These are phyloP conservation scores for Brasenia schreberi DNA, from an alignment of 164 flowering plant genomes.

Conservation along the genomic window DNA sequence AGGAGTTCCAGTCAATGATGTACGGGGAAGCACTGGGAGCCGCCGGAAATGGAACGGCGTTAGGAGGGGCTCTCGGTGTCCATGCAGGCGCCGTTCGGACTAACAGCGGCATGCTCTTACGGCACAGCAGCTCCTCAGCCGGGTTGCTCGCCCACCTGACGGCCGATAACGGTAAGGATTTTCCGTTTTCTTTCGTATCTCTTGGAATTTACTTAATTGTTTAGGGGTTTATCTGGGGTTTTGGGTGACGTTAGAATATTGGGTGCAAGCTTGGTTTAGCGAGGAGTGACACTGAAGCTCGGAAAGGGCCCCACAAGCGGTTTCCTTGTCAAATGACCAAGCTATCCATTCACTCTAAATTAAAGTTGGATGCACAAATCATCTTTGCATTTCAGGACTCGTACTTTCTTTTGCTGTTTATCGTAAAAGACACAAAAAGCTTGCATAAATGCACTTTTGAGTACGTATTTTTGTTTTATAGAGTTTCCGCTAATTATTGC, in stretches of 20 bases:
- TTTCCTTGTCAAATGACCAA: background rate
- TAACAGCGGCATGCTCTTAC: constrained; percentile 21
- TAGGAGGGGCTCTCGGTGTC: constrained; percentile 14
- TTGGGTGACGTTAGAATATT: no score
- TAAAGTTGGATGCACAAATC: no score
- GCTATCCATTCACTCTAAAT: background rate
- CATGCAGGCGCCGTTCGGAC: constrained; percentile 5
- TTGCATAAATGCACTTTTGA: no score
- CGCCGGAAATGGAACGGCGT: constrained; percentile 20
- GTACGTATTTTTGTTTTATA: no score
- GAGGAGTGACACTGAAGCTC: no score
- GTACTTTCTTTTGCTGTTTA: no score
- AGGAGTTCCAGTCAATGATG: background rate
- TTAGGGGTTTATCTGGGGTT: background rate
- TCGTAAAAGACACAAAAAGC: no score
- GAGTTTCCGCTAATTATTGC: no score
- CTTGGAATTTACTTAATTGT: background rate
- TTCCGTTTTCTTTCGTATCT: background rate
- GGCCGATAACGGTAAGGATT: constrained; percentile 33
- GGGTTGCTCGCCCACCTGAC: constrained; percentile 42
- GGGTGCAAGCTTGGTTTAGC: no score
- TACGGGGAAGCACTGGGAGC: background rate
- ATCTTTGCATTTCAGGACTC: no score
- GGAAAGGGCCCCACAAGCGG: no score
- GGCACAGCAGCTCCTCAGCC: constrained; percentile 78